A percentile compares a stretch with the other conserved stretches of the same genome.
Evolutionary conservation across 345 rosid genomes (phyloP).

Genomic region (Bretschneidera sinensis): DNA sequence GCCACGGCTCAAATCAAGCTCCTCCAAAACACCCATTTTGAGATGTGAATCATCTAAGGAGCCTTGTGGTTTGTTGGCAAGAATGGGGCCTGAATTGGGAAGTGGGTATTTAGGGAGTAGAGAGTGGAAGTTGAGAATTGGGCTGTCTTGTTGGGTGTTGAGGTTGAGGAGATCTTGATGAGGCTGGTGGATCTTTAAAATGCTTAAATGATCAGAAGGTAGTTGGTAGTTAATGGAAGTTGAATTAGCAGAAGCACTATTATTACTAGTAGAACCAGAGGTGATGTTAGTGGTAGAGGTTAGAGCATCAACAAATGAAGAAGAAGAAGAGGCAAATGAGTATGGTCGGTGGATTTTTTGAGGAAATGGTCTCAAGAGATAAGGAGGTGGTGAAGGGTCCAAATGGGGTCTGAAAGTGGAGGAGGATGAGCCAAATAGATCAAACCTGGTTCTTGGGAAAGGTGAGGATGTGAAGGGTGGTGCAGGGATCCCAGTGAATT

Average conservation of each 20-base stretch:
- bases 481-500: constrained; percentile 91
- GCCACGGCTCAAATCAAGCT: constrained; percentile 38
- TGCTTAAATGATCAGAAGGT: constrained; percentile 22
- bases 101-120: constrained; percentile 44
- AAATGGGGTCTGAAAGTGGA: constrained; percentile 29
- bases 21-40: constrained; percentile 45
- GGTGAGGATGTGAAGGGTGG: constrained; percentile 69
- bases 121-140: constrained; percentile 55
- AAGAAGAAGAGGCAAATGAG: constrained; percentile 27
- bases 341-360: constrained; percentile 39
- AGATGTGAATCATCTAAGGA: constrained; percentile 20
- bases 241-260: constrained; percentile 13
- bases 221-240: constrained; percentile 29
- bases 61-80: constrained; percentile 23
- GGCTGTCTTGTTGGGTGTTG: constrained; percentile 40
- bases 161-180: constrained; percentile 33
- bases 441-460: constrained; percentile 60
- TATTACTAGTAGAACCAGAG: constrained; percentile 1
- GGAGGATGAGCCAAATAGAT: constrained; percentile 54
- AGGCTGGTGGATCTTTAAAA: constrained; percentile 21
- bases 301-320: constrained; percentile 29
- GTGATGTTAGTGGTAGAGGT: constrained; percentile 24
- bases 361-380: constrained; percentile 51
- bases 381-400: constrained; percentile 39
- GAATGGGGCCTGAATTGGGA: constrained; percentile 24